These are phyloP conservation scores for Cynanchum wilfordii DNA, from an alignment of 257 asterid genomes.

Conservation along the genomic window DNA sequence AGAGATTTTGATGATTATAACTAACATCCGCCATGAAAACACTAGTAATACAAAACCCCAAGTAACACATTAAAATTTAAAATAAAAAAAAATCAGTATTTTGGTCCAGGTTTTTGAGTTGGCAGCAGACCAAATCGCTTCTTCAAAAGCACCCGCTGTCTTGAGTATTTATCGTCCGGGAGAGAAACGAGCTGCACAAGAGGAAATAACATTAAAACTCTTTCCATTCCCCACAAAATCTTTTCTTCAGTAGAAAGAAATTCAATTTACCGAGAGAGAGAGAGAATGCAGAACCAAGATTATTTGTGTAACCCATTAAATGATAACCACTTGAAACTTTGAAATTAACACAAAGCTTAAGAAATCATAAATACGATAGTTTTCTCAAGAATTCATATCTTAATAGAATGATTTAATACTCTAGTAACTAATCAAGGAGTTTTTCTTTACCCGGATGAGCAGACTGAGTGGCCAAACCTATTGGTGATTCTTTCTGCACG, in stretches of 20 bases:
- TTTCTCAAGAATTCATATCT: background rate
- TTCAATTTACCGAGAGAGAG: background rate
- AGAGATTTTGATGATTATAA: background rate
- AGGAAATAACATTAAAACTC: background rate
- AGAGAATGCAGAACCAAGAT: background rate
- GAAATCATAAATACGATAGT: background rate
- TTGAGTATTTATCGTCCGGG: conserved; percentile 84
- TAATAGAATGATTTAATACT: background rate
- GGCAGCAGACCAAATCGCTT: conserved; percentile 89
- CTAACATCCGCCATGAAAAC: background rate
- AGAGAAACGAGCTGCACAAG: conserved; percentile 73
- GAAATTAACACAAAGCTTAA: background rate
- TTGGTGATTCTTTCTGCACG: conserved; percentile 73
- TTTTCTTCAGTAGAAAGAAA: background rate
- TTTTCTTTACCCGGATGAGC: conserved; percentile 88
- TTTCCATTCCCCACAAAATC: background rate
- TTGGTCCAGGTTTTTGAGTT: conserved; percentile 61
- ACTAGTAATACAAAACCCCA: background rate
- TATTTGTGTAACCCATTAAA: background rate
- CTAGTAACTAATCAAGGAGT: background rate
- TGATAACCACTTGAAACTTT: background rate
- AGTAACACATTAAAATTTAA: background rate
- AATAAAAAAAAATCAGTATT: conserved; percentile 56
- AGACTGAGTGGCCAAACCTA: conserved; percentile 63
- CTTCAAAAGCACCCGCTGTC: conserved; percentile 78